Base-by-base conservation (phyloP, 2,329 filamentous ascomycete genomes). In the Botrytis medusae region DNA sequence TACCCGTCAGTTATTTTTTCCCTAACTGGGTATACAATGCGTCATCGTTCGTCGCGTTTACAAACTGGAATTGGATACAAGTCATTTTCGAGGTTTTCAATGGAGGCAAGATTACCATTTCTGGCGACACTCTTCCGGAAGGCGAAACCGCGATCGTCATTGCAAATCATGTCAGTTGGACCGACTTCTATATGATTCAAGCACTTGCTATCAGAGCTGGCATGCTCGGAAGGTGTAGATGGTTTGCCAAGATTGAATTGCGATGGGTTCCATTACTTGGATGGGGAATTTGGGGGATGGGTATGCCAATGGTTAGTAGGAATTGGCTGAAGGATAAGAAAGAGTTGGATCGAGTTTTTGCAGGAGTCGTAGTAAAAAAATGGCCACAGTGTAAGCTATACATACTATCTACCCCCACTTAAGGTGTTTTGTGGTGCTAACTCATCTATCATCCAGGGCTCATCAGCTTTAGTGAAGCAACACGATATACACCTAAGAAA, bases 121-220 rank as follows among this genome's bases (percentile, higher is more conserved):
- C 87, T 12, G 88, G 88, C 25, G 86, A 88, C 75, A 74, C 77
- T 1, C 80, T 90, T 14, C 87, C 87, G 1, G 72, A 74, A 18
- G 83, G 83, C n/a, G 89, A 91, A 80, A 88, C 86, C 40, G 88
- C 88, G 71, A 86, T 91, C 71, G 86, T 91, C 46, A 82, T 91
- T 71, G 83, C 85, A 71, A 90, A 91, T 79, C 89, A 90, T 80
- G 85, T 89, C 57, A 84, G 84, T 69, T 91, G 88, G 89, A 83
- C 85, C 73, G 89, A 91, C 80, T 90, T 91, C 78, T 91, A 90
- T 82, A 86, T 90, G 83, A 87, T 90, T 75, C 88, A 91, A 80
- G 85, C 85, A 54, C 80, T 90, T 60, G 88, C 88, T 22, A 77
- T 85, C 65, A 82, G 82, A 60, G 81, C 86, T 20, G 84, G 84